phyloP scores from a whole-genome alignment of 148 eudicot genomes.

The Dysphania ambrosioides region DNA sequence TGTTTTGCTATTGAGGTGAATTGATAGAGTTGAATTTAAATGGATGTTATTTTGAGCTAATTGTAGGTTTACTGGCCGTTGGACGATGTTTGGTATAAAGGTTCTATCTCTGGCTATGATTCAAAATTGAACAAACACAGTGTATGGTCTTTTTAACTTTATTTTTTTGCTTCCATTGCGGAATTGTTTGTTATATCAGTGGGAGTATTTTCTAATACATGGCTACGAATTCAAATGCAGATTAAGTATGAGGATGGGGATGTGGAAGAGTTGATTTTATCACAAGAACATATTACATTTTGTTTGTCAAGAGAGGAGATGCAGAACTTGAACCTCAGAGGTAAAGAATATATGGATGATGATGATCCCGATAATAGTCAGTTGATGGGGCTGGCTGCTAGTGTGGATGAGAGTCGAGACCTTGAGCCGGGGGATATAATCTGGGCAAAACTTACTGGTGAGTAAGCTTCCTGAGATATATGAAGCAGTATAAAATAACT shows the following conservation, averaged over 20 bases:
- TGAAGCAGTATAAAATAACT: too few species aligned
- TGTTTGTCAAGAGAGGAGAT: slow-evolving; percentile 60
- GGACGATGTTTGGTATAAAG: slow-evolving; percentile 83
- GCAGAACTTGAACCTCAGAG: slow-evolving; percentile 49
- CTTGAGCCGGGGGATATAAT: slow-evolving; percentile 86
- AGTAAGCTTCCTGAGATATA: slow-evolving; percentile 18
- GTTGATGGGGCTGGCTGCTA: slow-evolving; percentile 84
- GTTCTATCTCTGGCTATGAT: slow-evolving; percentile 47
- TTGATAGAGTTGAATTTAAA: slow-evolving; percentile 1
- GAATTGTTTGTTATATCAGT: neutral
- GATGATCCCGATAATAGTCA: slow-evolving; percentile 65
- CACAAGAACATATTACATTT: slow-evolving; percentile 67
- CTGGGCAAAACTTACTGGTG: slow-evolving; percentile 95
- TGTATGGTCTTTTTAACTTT: slow-evolving; percentile 37
- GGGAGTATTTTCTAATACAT: neutral
- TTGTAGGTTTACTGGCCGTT: slow-evolving; percentile 94
- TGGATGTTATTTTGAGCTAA: neutral
- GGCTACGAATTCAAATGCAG: slow-evolving; percentile 37
- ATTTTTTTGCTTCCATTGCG: neutral
- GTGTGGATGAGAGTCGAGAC: slow-evolving; percentile 75
- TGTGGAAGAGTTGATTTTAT: slow-evolving; percentile 53
- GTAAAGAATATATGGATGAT: slow-evolving; percentile 37
- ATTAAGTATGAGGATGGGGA: slow-evolving; percentile 78
- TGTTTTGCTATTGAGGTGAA: neutral
- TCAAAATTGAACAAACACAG: slow-evolving; percentile 49